These are phyloP conservation scores for Claviceps capensis DNA, from an alignment of 2,329 filamentous ascomycete genomes.

Conservation along the genomic window DNA sequence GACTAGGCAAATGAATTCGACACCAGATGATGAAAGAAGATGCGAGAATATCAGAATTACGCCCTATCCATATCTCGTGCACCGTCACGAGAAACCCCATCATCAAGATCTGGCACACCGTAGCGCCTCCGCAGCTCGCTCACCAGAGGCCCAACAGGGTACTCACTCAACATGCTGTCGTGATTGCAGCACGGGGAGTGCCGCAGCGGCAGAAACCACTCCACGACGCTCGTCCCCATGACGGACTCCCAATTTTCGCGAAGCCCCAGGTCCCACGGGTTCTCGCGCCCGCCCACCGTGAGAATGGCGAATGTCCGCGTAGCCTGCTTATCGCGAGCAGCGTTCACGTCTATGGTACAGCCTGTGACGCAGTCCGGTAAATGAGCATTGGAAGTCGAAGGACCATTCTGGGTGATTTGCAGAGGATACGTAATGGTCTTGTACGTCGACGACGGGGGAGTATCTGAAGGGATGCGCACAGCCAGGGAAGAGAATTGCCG, in stretches of 20 bases:
- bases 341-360: constrained; percentile 6
- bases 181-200: constrained; percentile 63
- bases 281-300: constrained; percentile 57
- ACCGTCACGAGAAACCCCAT: not conserved
- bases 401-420: not conserved
- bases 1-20: too few species aligned
- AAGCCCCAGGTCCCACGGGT: constrained; percentile 69
- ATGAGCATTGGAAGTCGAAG: not conserved
- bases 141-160: constrained; percentile 50
- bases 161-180: constrained; percentile 51
- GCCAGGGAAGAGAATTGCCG: constrained; percentile 59
- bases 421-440: constrained; percentile 47
- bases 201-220: constrained; percentile 72
- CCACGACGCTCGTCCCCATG: constrained; percentile 56
- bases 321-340: constrained; percentile 31
- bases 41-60: too few species aligned
- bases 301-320: constrained; percentile 67
- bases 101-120: constrained; percentile 10
- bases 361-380: constrained; percentile 8
- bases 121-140: constrained; percentile 35
- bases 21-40: too few species aligned
- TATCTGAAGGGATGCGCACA: constrained; percentile 47
- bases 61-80: not conserved
- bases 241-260: constrained; percentile 62
- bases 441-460: constrained; percentile 28